These are phyloP conservation scores for Phytophthora citricola DNA, from an alignment of 352 stramenopile genomes.

Conservation along the genomic window DNA sequence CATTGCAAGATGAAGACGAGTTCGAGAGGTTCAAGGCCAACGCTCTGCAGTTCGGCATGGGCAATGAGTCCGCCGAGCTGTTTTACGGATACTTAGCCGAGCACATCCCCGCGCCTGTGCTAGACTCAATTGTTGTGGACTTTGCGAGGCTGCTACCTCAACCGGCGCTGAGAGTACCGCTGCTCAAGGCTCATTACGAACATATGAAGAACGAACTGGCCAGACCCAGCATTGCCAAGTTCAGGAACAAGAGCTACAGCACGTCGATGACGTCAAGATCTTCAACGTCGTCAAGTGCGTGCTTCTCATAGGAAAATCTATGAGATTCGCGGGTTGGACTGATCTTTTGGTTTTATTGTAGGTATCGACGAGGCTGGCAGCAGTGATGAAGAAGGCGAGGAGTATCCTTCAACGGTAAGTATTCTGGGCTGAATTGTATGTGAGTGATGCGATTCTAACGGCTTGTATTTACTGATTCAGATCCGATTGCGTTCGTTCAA, in stretches of 20 bases:
- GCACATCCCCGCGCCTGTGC: slow-evolving; percentile 56
- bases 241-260: slow-evolving; percentile 78
- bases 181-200: slow-evolving; percentile 75
- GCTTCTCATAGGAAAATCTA: not conserved
- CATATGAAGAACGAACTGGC: slow-evolving; percentile 45
- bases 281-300: slow-evolving; percentile 47
- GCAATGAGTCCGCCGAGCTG: slow-evolving; percentile 58
- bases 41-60: slow-evolving; percentile 77
- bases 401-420: slow-evolving; percentile 73
- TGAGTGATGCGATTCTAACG: not conserved
- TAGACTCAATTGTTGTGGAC: slow-evolving; percentile 80
- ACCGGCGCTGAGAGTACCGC: slow-evolving; percentile 58
- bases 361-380: slow-evolving; percentile 44
- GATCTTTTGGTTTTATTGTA: slow-evolving; percentile 8
- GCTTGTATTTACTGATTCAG: slow-evolving; percentile 31
- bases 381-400: slow-evolving; percentile 73
- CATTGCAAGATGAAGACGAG: slow-evolving; percentile 57
- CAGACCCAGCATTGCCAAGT: slow-evolving; percentile 39
- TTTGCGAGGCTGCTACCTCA: slow-evolving; percentile 81
- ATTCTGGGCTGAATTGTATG: not conserved
- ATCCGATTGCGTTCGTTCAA: slow-evolving; percentile 78
- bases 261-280: slow-evolving; percentile 35
- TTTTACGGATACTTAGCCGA: slow-evolving; percentile 78
- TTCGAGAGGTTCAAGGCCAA: slow-evolving; percentile 85
- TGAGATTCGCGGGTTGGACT: not conserved